Base-by-base conservation (phyloP, 2,329 filamentous ascomycete species). In the Aspergillus ochraceus region DNA sequence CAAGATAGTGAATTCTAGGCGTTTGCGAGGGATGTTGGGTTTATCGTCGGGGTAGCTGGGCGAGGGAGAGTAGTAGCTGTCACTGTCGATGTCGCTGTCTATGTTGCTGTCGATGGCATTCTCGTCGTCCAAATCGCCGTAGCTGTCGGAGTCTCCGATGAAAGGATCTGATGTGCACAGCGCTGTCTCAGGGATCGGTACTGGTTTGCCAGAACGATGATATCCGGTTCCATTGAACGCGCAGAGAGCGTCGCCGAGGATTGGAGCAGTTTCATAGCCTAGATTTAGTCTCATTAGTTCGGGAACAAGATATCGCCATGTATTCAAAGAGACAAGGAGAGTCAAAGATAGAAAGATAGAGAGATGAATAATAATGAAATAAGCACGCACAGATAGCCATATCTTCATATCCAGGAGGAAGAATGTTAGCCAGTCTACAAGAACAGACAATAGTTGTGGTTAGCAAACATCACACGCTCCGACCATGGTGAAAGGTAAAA, bases 211-310 rank as follows among this genome's bases (percentile, higher is more conserved):
- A 4, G 57, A 22, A 12, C 62, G n/a, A 3, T 29, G 42, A 54
- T 70, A 69, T 12, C 66, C 69, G 1, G 64, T 68, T 12, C 69
- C 68, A 49, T 70, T 70, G 57, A 71, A 68, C 3, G 67, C 66
- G 52, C 69, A 71, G 53, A 70, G 57, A 2, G 68, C 68, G 50
- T 67, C 58, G 0, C 68, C 68, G 19, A 63, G 56, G 3, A 9
- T 26, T 2, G 52, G 32, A 30, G 56, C 52, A 9, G 60, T 56
- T 57, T 65, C 60, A 22, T 67, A 65, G 14, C 66, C 67, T 66
- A n/a, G 14, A 26, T 59, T 47, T 36, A 11, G 45, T 47, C 14
- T 29, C 36, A 10, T 36, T 36, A 36, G 32, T 36, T 36, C 4
- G 14, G 32, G 12, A 12, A 17, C 14, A 36, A 4, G 3, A 9